Evolutionary conservation across 345 rosid species (phyloP), one percentile per base, ranked within the genome.

Genomic region (Euphorbia lathyris): DNA sequence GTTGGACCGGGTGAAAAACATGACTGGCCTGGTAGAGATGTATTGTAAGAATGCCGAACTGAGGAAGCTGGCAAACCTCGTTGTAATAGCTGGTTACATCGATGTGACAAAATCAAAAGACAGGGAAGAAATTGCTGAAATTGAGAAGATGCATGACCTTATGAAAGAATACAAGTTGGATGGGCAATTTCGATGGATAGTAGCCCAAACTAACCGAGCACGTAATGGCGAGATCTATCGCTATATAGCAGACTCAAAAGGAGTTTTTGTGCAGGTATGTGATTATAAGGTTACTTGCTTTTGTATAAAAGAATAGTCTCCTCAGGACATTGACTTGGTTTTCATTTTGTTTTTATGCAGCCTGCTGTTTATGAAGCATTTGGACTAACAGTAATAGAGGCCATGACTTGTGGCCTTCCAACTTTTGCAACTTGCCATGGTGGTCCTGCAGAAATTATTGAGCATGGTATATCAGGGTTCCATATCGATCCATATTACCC

Each of bases 281-380:
- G 12, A 34, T 69, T 65, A 22, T n/a, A 25, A 7, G 8, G 26
- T 52, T 20, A 29, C 71, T 40, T 59, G 25, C 30, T 16, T 48
- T 23, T 5, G 14, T 22, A 1, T 14, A 2, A 2, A 47, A 57
- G 34, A 25, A 1, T 26, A 47, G 25, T 25, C 13, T 55, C 42
- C 3, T 17, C n/a, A 13, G 58, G 52, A 22, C 23, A 36, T 61
- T 67, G 5, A 65, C 27, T 69, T 27, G 4, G 2, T 38, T 8
- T 3, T 23, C 27, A 19, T 34, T 9, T 19, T 3, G 36, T 43
- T 48, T 20, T 12, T 1, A 38, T 74, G 72, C 84, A 96, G 98
- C 99, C 99, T 75, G 99, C 99, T 0, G 88, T 96, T 77, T 96
- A 96, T 51, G 99, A 96, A 90, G 97, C 93, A 29, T 96, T 92